Conservation (phyloP, 1,284 basidiomycete species). For the Mycena citricolor region DNA sequence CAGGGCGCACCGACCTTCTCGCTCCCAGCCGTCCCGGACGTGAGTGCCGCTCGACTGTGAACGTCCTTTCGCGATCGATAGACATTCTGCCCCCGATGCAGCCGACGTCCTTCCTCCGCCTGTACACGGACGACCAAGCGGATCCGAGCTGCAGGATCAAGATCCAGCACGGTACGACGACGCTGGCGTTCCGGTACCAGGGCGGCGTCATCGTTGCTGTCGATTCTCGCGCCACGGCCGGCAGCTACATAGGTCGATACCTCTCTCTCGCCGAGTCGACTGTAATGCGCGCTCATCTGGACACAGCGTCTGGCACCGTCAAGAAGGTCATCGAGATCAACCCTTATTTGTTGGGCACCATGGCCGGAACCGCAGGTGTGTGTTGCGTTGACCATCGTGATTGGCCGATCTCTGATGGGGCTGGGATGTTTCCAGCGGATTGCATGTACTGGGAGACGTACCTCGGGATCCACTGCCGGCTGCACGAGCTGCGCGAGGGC, state of each 20-base stretch:
- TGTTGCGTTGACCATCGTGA: slow-evolving; percentile 14
- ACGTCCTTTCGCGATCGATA: too few species aligned
- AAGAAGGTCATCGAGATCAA: slow-evolving; percentile 99
- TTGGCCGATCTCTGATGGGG: background rate
- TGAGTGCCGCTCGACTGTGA: too few species aligned
- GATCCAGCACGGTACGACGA: slow-evolving; percentile 97
- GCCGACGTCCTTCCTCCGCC: slow-evolving; percentile 83
- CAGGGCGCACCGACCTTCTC: slow-evolving; percentile 1
- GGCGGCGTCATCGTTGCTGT: slow-evolving; percentile 98
- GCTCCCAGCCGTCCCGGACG: slow-evolving; percentile 1
- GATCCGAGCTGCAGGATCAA: slow-evolving; percentile 94
- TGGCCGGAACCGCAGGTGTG: slow-evolving; percentile 96
- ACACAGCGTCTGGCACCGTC: slow-evolving; percentile 84
- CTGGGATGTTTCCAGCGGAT: slow-evolving; percentile 61
- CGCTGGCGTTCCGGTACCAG: slow-evolving; percentile 93
- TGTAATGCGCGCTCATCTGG: slow-evolving; percentile 3
- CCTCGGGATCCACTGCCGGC: slow-evolving; percentile 93
- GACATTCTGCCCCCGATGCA: slow-evolving; percentile 37
- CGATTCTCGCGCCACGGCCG: slow-evolving; percentile 95
- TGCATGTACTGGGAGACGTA: slow-evolving; percentile 98
- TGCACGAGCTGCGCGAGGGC: slow-evolving; percentile 95
- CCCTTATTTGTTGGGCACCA: slow-evolving; percentile 94
- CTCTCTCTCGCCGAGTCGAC: background rate
- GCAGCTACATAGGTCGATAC: slow-evolving; percentile 86
- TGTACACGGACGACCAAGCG: slow-evolving; percentile 90